These are phyloP conservation scores for Solanum clarkiae DNA, from an alignment of 257 asterid species.

Conservation along the genomic window DNA sequence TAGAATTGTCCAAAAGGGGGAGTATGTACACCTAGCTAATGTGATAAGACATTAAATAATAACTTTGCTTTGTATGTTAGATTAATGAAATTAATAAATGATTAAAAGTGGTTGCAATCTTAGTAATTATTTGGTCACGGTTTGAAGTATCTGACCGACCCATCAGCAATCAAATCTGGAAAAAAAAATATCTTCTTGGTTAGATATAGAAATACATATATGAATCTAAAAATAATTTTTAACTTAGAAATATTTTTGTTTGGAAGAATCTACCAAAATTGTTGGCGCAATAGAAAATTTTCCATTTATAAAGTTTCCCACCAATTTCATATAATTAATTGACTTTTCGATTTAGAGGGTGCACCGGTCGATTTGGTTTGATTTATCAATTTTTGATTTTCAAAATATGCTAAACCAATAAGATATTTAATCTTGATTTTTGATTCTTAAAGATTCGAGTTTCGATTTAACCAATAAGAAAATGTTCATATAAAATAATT, in stretches of 20 bases:
- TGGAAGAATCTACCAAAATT: not conserved
- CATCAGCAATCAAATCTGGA: not conserved
- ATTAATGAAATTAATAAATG: not conserved
- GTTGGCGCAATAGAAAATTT: not conserved
- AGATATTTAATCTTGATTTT: too few species aligned
- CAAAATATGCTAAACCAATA: too few species aligned
- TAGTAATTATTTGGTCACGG: not conserved
- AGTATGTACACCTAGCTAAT: not conserved
- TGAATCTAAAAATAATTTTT: not conserved
- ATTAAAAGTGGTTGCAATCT: not conserved
- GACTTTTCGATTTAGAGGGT: not conserved
- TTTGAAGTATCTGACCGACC: not conserved
- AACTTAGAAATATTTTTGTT: not conserved
- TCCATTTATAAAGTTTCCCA: not conserved
- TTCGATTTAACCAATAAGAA: too few species aligned
- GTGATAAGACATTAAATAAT: not conserved
- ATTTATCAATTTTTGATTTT: too few species aligned
- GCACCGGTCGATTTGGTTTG: too few species aligned
- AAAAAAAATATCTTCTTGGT: not conserved
- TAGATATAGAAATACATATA: too few species aligned
- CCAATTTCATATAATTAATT: not conserved
- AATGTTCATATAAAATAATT: too few species aligned
- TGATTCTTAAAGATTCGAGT: too few species aligned
- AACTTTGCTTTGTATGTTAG: not conserved
- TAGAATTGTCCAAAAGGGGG: not conserved